Evolutionary conservation across 75 land plant genomes (phyloP), one percentile per base, ranked within the genome.

Genomic region (Gnetum montanum): DNA sequence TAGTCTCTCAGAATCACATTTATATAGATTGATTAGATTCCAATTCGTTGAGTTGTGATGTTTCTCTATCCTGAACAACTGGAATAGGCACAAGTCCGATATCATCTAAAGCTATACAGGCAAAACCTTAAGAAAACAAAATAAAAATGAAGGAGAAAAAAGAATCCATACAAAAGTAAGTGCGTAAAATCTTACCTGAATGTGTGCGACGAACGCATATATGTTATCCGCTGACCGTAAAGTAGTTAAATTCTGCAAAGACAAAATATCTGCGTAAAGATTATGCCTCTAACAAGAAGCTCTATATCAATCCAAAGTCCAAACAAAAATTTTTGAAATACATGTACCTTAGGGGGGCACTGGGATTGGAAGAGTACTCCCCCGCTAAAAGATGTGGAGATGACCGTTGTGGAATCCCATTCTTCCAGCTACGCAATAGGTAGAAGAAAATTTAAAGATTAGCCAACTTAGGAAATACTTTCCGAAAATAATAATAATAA

Each of bases 131-230:
- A 31, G 20, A 29, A 18, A 49, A 49, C 2, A 16, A 28, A n/a
- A 20, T n/a, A 49, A 25, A 4, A 7, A n/a, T 49, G 15, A 28
- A 2, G 33, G 18, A 52, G 10, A 2, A 13, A 7, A 31, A 19
- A 7, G 54, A n/a, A 31, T 52, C 8, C 7, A 24, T 19, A 52
- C 30, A n/a, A 52, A 33, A 52, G 35, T 0, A 18, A 3, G 2
- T n/a, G 36, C 8, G 8, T n/a, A 20, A 57, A 16, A 30, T 16
- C 22, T 24, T 30, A 71, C 74, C 73, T 71, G 53, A 58, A 60
- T 61, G 44, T 71, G 73, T 29, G 68, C 73, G 52, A 71, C 75
- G 46, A 69, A 71, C 22, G 73, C 66, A 60, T 71, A 71, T 30
- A 71, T 26, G 29, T 71, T 71, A 63, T 71, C 74, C 13, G 37